Percentiles rank a stretch among this genome's conserved stretches.
phyloP scores from a whole-genome alignment of 148 eudicot genomes.

The Amaranthus hypochondriacus region DNA sequence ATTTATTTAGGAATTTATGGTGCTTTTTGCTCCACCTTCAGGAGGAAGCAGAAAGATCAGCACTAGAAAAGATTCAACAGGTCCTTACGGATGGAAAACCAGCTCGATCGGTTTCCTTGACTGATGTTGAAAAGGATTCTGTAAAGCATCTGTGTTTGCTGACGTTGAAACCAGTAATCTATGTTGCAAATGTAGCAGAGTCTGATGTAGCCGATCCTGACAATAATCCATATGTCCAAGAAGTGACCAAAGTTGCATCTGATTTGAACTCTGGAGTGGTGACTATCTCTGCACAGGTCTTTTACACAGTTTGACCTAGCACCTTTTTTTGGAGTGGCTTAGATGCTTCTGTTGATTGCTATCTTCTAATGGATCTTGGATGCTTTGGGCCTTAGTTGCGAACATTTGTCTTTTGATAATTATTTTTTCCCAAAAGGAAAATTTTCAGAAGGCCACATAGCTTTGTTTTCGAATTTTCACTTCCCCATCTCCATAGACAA shows the following conservation, averaged over 20 bases:
- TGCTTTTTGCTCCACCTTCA: constrained; percentile 27
- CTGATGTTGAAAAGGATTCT: constrained; percentile 76
- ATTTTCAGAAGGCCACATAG: background rate
- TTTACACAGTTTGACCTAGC: background rate
- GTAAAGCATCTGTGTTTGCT: constrained; percentile 90
- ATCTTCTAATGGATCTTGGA: background rate
- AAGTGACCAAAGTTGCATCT: constrained; percentile 67
- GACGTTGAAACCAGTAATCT: constrained; percentile 86
- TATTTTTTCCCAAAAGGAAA: background rate
- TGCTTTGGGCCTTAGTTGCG: background rate
- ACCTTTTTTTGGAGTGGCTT: background rate
- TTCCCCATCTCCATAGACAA: background rate
- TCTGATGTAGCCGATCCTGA: constrained; percentile 82
- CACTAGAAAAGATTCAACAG: constrained; percentile 66
- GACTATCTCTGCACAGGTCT: constrained; percentile 92
- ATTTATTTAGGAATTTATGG: background rate
- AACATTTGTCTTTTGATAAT: background rate
- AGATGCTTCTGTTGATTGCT: background rate
- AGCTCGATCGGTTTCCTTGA: constrained; percentile 84
- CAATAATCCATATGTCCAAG: constrained; percentile 70
- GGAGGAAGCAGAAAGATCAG: constrained; percentile 97
- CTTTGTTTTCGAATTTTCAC: background rate
- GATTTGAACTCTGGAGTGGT: constrained; percentile 80
- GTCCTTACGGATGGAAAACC: constrained; percentile 91
- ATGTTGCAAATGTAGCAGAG: constrained; percentile 97